A percentile compares a stretch with the other conserved stretches of the same genome.
These are phyloP conservation scores for Trametes pubescens DNA, from an alignment of 1,284 basidiomycete species.

Conservation along the genomic window DNA sequence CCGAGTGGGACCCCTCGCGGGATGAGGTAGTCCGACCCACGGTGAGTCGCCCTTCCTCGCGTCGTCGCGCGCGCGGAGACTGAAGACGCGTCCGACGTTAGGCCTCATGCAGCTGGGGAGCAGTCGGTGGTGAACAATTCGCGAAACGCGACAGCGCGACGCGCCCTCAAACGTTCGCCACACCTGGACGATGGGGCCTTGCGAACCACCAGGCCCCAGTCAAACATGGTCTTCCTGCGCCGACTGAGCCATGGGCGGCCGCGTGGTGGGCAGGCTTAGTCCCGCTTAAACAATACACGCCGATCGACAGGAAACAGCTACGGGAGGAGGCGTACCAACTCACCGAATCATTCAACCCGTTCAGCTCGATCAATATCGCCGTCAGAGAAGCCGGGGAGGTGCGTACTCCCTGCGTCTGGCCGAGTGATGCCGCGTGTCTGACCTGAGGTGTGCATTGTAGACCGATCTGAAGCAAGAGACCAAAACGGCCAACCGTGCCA, in stretches of 20 bases:
- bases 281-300: neutral
- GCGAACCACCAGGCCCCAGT: neutral
- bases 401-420: neutral
- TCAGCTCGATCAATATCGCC: neutral
- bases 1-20: slow-evolving; percentile 16
- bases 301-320: neutral
- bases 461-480: neutral
- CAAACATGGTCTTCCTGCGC: neutral
- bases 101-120: slow-evolving; percentile 6
- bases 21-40: slow-evolving; percentile 8
- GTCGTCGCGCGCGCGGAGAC: neutral
- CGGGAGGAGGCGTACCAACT: neutral
- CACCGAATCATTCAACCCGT: slow-evolving; percentile 4
- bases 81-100: neutral
- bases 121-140: slow-evolving; percentile 5
- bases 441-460: neutral
- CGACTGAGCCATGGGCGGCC: neutral
- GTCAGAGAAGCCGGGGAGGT: neutral
- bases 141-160: neutral
- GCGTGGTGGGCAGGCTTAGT: neutral
- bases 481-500: neutral
- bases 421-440: neutral
- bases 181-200: neutral
- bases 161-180: neutral
- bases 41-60: neutral